phyloP scores from a whole-genome alignment of 805 yeast genomes.

The Nakazawaea ambrosiae region DNA sequence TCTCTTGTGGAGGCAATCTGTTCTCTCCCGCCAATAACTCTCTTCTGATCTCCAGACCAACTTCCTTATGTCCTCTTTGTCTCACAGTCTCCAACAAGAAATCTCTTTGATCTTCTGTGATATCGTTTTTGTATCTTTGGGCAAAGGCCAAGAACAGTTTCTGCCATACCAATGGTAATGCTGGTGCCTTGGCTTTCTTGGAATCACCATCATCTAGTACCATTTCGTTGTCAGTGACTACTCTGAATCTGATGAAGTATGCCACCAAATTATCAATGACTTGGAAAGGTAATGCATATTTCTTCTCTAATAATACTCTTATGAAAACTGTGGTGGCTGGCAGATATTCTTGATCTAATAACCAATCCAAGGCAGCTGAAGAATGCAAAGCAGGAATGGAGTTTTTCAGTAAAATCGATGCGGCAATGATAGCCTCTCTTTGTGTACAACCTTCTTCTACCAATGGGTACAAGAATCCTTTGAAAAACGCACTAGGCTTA shows the following conservation, averaged over 20 bases:
- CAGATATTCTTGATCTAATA: constrained; percentile 73
- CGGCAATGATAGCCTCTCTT: constrained; percentile 92
- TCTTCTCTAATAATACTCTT: constrained; percentile 83
- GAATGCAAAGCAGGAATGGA: constrained; percentile 95
- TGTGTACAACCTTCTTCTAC: constrained; percentile 85
- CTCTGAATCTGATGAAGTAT: constrained; percentile 87
- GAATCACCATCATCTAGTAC: constrained; percentile 29
- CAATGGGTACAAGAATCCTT: constrained; percentile 89
- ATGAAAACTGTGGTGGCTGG: constrained; percentile 91
- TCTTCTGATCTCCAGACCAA: constrained; percentile 92
- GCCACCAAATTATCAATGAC: constrained; percentile 91
- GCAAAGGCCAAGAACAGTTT: constrained; percentile 93
- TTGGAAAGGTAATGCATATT: constrained; percentile 94
- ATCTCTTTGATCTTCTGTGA: constrained; percentile 97
- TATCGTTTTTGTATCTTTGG: constrained; percentile 93
- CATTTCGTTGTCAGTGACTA: constrained; percentile 32
- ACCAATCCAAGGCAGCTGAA: constrained; percentile 85
- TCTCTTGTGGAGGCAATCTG: constrained; percentile 26
- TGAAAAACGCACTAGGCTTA: constrained; percentile 96
- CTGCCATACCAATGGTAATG: constrained; percentile 94
- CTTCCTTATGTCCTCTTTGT: constrained; percentile 80
- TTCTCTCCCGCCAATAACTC: constrained; percentile 84
- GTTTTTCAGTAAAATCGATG: constrained; percentile 81
- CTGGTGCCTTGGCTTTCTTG: constrained; percentile 36
- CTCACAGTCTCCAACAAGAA: constrained; percentile 85